phyloP scores from a whole-genome alignment of 805 yeast genomes.

The Lipomyces yamanashiensis region DNA sequence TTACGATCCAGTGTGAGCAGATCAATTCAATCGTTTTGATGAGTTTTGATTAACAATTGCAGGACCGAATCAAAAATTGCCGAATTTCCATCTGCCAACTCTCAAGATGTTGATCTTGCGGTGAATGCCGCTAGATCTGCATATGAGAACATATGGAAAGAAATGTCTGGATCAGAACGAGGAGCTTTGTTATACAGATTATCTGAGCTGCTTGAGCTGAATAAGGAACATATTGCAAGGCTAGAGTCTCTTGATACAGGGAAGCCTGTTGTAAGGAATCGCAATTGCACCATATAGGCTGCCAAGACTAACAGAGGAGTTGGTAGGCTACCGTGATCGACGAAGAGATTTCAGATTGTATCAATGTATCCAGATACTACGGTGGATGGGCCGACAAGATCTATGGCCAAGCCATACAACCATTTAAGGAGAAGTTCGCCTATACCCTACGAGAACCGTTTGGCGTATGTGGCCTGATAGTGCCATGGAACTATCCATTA shows the following conservation, averaged over 20 bases:
- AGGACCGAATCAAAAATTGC: constrained; percentile 21
- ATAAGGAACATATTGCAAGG: constrained; percentile 9
- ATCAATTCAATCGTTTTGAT: not conserved
- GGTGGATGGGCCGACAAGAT: constrained; percentile 71
- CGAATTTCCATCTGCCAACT: constrained; percentile 8
- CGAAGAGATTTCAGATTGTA: constrained; percentile 61
- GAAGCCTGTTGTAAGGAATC: constrained; percentile 18
- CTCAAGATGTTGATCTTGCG: constrained; percentile 22
- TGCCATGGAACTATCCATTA: constrained; percentile 76
- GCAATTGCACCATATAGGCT: not conserved
- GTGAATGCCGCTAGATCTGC: constrained; percentile 24
- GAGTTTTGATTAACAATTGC: not conserved
- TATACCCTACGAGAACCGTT: constrained; percentile 71
- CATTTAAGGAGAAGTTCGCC: constrained; percentile 62
- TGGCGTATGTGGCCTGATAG: constrained; percentile 70
- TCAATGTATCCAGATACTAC: constrained; percentile 62
- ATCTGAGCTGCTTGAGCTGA: constrained; percentile 11
- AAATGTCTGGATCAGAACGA: constrained; percentile 21
- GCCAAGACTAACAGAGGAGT: not conserved
- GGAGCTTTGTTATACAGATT: constrained; percentile 13
- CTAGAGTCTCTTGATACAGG: constrained; percentile 32
- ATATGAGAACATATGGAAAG: constrained; percentile 14
- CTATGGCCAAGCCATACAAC: constrained; percentile 64
- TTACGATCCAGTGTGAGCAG: constrained; percentile 22
- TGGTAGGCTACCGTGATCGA: constrained; percentile 11